Base-by-base conservation (phyloP, 306 rosid genomes). In the Canavalia gladiata region DNA sequence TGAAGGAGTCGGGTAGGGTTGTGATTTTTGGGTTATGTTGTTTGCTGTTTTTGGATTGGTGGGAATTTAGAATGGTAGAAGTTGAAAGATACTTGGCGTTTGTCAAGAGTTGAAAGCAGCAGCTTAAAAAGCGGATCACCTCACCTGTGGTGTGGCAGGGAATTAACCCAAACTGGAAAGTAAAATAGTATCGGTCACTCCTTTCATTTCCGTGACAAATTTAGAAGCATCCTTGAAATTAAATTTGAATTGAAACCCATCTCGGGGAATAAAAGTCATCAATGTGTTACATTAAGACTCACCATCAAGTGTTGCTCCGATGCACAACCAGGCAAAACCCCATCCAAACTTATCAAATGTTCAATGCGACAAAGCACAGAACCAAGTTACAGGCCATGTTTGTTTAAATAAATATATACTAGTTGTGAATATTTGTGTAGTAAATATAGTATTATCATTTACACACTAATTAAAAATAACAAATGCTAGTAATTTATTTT, bases 31-130 rank as follows among this genome's bases (percentile, higher is more conserved):
- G 56, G 76, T 78, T 78, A 78, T 30, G 66, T n/a, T 6, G 45
- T 50, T 52, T 12, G 56, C 68, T 54, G 42, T 6, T 76, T 68
- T 58, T 8, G 60, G 56, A 55, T 58, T 8, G 60, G 56, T 68
- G 43, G 75, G 58, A 54, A 52, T 8, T 65, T 18, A 10, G 39
- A 68, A 70, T 18, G 41, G 41, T 7, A 13, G 77, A 60, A 58
- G 5, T 35, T 11, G 70, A 70, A 70, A 58, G 78, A 60, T 80
- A 80, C 78, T 70, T 58, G 63, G 59, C 59, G 59, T 78, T 59
- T 68, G 50, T 10, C 72, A 49, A 66, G 46, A 49, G 43, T 51
- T 77, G 31, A 29, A 77, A 78, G 13, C 29, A 55, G 3, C 12
- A 42, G 56, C 82, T 43, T 58, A 1, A 30, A 41, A 74, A 74